Base-by-base conservation (phyloP, 192 early-diverging fungal species). In the Chytriomyces sp. region DNA sequence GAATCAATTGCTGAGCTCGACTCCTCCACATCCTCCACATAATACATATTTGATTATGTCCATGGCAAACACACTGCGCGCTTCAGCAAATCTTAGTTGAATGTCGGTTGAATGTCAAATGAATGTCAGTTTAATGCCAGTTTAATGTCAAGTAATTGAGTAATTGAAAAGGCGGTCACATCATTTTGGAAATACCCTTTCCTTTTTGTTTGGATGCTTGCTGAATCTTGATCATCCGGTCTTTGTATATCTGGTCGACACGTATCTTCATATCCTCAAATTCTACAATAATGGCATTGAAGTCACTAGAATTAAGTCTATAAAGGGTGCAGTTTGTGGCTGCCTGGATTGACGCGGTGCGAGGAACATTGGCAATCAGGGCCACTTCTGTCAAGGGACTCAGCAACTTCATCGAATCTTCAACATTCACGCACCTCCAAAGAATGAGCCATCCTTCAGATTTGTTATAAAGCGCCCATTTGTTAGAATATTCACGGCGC, bases 401-500 rank as follows among this genome's bases (percentile, higher is more conserved):
- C 28, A 28, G 28, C 28, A 26, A 19, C 28, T 56, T 56, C 7
- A 7, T 5, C 12, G 7, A 26, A 8, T 8, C 17, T 38, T 7
- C 10, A 10, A 12, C 6, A 26, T 33, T 38, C 31, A 62, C 60
- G 34, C n/a, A 61, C 74, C 75, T 40, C 75, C 75, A 77, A 77
- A 77, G 56, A 76, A 76, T 30, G 70, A 37, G n/a, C 75, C 75
- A 22, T 76, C 75, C 22, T 40, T 62, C 12, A 77, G 40, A 37
- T 22, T 14, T 34, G 61, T 39, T n/a, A 77, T 62, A 2, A 41
- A 31, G 3, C 77, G 78, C 0, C 60, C 40, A 41, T 70, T 70
- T 22, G 66, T 75, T 10, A 74, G 22, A 26, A 77, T 59, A 26
- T 62, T 52, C 22, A 76, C 37, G 6, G 28, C 36, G 12, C 75